Evolutionary conservation across 2,329 filamentous ascomycete genomes (phyloP), one percentile per base, ranked within the genome.

Genomic region (Pseudocercospora fuligena): DNA sequence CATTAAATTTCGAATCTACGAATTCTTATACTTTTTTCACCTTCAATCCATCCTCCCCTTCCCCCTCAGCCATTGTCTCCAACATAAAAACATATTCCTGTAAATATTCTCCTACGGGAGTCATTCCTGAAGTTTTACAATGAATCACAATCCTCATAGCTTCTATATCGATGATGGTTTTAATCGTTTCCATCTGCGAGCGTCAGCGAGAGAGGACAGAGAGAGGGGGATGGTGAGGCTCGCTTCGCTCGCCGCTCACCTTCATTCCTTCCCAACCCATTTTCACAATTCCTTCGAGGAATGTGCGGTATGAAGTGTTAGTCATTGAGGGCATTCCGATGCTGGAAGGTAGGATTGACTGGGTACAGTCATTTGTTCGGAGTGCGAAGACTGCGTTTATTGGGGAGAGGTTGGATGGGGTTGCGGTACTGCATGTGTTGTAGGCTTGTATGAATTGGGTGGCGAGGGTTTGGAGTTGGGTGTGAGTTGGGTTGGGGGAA

Each of bases 1-100:
- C 16, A 56, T 31, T 56, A 29, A 56, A 56, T n/a, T 56, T 56
- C 53, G 53, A 56, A 56, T 56, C 53, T 9, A 56, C 53, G 8
- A 56, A 56, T 56, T 56, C 53, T n/a, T 56, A 23, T 11, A 56
- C 53, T 8, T 14, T 29, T 4, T 56, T n/a, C 2, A 56, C 16
- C 7, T 29, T 56, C 19, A 14, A 27, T 31, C 25, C 53, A 12
- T n/a, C 53, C 16, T 56, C 53, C 3, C n/a, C 16, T 19, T 19
- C 7, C 9, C 9, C 8, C 5, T 47, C 43, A n/a, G n/a, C n/a
- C n/a, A n/a, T n/a, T 47, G 5, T 47, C 14, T 47, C 43, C 43
- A 47, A 47, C 43, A 16, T n/a, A 47, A 47, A 47, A 5, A 21
- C 43, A 47, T 47, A 47, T 47, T 47, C 43, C 8, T 47, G 43